phyloP scores from a whole-genome alignment of 176 grass and related monocot species.

The Musa acuminata region DNA sequence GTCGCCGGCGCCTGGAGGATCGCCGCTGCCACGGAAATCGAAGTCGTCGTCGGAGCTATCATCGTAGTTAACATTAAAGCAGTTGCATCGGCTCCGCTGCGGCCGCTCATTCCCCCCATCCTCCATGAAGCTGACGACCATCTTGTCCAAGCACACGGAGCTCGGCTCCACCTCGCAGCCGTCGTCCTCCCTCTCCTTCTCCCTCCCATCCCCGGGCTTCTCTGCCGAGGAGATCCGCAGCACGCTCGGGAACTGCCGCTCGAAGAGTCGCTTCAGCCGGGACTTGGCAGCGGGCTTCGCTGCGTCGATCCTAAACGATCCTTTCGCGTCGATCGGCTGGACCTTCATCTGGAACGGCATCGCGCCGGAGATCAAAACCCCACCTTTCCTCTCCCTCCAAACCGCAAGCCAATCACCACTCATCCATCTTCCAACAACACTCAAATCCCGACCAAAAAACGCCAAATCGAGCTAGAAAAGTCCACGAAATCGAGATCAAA shows the following conservation, averaged over 20 bases:
- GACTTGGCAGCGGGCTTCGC: conserved; percentile 39
- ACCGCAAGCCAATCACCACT: neutral
- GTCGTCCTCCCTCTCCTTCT: conserved; percentile 22
- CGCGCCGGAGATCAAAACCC: conserved; percentile 4
- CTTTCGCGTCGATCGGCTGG: conserved; percentile 54
- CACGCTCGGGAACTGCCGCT: conserved; percentile 51
- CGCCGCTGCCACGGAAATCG: conserved; percentile 44
- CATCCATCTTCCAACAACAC: neutral
- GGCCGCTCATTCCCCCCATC: conserved; percentile 41
- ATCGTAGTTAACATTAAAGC: conserved; percentile 81
- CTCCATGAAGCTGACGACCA: conserved; percentile 90
- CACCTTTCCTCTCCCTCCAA: conserved; percentile 1
- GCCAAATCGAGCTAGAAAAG: neutral
- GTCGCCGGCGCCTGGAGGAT: conserved; percentile 26
- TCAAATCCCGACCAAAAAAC: neutral
- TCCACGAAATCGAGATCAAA: neutral
- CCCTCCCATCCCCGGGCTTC: conserved; percentile 25
- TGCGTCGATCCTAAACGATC: conserved; percentile 7
- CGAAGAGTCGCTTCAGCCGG: conserved; percentile 78
- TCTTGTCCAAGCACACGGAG: conserved; percentile 77
- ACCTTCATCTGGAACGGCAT: conserved; percentile 43
- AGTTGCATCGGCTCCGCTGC: conserved; percentile 58
- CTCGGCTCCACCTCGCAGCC: conserved; percentile 52
- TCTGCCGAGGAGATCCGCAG: conserved; percentile 59
- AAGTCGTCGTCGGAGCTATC: conserved; percentile 76